Base-by-base conservation (phyloP, 2,329 filamentous ascomycete genomes). In the Aspergillus tanneri region DNA sequence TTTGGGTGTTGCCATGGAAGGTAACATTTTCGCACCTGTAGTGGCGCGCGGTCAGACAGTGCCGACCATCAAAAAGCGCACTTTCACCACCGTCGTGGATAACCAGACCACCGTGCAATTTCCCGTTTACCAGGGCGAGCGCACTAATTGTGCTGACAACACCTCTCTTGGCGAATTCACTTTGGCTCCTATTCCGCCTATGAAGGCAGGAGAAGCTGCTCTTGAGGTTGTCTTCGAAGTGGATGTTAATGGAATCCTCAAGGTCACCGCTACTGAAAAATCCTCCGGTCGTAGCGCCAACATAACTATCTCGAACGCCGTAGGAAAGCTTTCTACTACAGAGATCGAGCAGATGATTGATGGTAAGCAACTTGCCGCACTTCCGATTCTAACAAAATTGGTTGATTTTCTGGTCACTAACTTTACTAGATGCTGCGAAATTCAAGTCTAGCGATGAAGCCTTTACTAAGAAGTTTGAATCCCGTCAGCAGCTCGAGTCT, bases 281-380 rank as follows among this genome's bases (percentile, higher is more conserved):
- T 92, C 90, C 63, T 96, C 93, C 25, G 93, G 93, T 68, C 91
- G 93, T 73, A 93, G 83, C 69, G 93, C 93, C 77, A 99, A 99
- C 85, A 99, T 99, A 75, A 99, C 93, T 72, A 99, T 99, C 77
- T 90, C 89, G 77, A 99, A 99, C 85, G 96, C 93, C 52, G 92
- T 99, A 67, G 93, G 93, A 74, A 99, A 99, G 83, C 89, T 99
- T 62, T 96, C 90, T 56, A 88, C 86, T 45, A 77, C 77, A 55
- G 93, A 99, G 79, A 99, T 99, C 60, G 93, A 99, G 82, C 90
- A 84, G 80, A 97, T 97, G 92, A 90, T 99, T 73, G 87, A 79
- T 73, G 88, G 83, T 85, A 76, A 70, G 78, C 69, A 4, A 36
- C 24, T 2, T 40, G 24, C 2, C 19, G 19, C 4, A 5, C 24